These are phyloP conservation scores for Didymella pomorum DNA, from an alignment of 2,329 filamentous ascomycete genomes.

Conservation along the genomic window DNA sequence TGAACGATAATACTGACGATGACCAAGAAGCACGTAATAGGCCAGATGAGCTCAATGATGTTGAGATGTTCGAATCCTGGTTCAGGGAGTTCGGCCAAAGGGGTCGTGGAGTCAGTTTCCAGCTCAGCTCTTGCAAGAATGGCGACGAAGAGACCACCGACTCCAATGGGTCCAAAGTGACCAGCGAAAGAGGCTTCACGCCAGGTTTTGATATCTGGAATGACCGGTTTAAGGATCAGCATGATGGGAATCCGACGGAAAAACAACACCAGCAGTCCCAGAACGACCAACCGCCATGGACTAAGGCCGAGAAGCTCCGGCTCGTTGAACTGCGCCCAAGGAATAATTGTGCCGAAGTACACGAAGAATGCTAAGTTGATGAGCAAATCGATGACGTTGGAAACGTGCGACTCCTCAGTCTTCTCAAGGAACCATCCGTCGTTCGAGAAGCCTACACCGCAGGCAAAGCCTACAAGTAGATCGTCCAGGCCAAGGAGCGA, in stretches of 20 bases:
- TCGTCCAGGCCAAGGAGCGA: constrained; percentile 93
- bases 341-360: constrained; percentile 95
- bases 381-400: constrained; percentile 97
- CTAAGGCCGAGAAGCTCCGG: constrained; percentile 71
- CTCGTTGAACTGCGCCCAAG: constrained; percentile 90
- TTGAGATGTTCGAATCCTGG: constrained; percentile 68
- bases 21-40: constrained; percentile 92
- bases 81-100: constrained; percentile 69
- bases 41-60: constrained; percentile 89
- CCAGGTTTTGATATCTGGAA: constrained; percentile 98
- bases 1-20: constrained; percentile 94
- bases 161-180: constrained; percentile 96
- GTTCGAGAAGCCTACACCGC: constrained; percentile 98
- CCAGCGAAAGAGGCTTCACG: constrained; percentile 95
- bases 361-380: constrained; percentile 99
- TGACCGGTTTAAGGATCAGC: constrained; percentile 87
- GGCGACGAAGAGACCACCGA: constrained; percentile 94
- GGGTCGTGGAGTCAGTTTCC: constrained; percentile 78
- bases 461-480: constrained; percentile 90
- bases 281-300: constrained; percentile 91
- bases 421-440: constrained; percentile 99
- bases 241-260: constrained; percentile 97
- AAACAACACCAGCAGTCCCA: constrained; percentile 91
- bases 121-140: constrained; percentile 93
- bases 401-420: constrained; percentile 97